These are phyloP conservation scores for button mushroom (Agaricus bisporus) DNA, from an alignment of 768 basidiomycete genomes.

Conservation along the genomic window DNA sequence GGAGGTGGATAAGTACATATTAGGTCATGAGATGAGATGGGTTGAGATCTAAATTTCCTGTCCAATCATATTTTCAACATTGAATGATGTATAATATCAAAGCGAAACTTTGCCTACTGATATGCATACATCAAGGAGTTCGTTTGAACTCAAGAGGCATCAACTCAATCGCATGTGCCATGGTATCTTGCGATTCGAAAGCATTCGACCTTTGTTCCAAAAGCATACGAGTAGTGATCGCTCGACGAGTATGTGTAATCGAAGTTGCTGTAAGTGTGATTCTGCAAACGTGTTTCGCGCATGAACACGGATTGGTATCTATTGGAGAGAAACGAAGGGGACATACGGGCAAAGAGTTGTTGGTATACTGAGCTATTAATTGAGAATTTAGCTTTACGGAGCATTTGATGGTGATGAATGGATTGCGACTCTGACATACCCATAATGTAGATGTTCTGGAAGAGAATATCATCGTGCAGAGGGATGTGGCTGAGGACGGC, in stretches of 20 bases:
- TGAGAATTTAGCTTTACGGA: no score
- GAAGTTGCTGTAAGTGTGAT: background rate
- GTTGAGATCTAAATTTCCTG: no score
- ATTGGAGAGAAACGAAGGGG: background rate
- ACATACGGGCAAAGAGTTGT: conserved; percentile 4
- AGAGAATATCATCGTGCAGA: conserved; percentile 1
- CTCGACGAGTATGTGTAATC: background rate
- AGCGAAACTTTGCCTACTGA: no score
- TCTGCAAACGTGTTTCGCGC: background rate
- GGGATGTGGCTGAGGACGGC: background rate
- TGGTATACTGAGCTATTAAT: conserved; percentile 3
- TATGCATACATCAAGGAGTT: no score
- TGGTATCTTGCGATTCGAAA: background rate
- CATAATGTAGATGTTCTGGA: background rate
- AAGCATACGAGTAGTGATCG: conserved; percentile 1
- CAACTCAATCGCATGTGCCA: background rate
- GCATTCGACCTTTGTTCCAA: background rate
- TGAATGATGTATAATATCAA: no score
- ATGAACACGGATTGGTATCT: background rate
- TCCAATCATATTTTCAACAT: no score
- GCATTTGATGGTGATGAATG: background rate
- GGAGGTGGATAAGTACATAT: no score
- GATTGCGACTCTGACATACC: background rate
- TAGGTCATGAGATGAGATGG: no score
- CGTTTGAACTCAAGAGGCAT: background rate